Percentiles rank a stretch among this genome's conserved stretches.
These are phyloP conservation scores for Euphorbia lathyris DNA, from an alignment of 345 rosid species.

Conservation along the genomic window DNA sequence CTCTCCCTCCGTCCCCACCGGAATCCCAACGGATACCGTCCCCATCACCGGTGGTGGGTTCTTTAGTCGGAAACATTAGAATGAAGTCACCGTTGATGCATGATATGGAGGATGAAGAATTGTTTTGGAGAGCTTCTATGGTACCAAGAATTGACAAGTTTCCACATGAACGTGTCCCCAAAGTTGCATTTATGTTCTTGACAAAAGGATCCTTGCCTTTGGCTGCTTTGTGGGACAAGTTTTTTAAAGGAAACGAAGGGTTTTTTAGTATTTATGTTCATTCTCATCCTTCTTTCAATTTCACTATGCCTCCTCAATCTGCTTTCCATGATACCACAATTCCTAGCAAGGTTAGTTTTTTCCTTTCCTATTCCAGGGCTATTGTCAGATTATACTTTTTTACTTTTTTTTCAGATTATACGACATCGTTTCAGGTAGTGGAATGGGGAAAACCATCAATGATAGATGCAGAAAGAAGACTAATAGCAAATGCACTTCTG, in stretches of 20 bases:
- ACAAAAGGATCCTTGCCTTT: conserved; percentile 25
- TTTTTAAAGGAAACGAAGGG: conserved; percentile 19
- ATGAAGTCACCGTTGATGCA: not conserved
- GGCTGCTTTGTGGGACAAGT: conserved; percentile 24
- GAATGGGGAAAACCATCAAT: conserved; percentile 64
- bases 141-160: conserved; percentile 5
- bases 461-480: conserved; percentile 68
- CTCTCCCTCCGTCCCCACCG: not conserved
- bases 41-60: too few relatives aligned
- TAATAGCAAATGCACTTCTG: conserved; percentile 64
- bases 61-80: too few relatives aligned
- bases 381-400: not conserved
- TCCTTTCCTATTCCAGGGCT: not conserved
- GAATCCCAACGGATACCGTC: too few relatives aligned
- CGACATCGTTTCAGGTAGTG: conserved; percentile 53
- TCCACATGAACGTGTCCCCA: not conserved
- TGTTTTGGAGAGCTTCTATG: conserved; percentile 28
- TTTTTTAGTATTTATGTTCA: conserved; percentile 18
- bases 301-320: conserved; percentile 9
- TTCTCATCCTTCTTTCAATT: conserved; percentile 12
- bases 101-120: conserved; percentile 25
- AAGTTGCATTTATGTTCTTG: conserved; percentile 29
- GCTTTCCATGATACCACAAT: conserved; percentile 19
- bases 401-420: not conserved
- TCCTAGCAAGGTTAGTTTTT: conserved; percentile 29